Evolutionary conservation across 2,329 filamentous ascomycete species (phyloP).

Genomic region (Cladophialophora bantiana): DNA sequence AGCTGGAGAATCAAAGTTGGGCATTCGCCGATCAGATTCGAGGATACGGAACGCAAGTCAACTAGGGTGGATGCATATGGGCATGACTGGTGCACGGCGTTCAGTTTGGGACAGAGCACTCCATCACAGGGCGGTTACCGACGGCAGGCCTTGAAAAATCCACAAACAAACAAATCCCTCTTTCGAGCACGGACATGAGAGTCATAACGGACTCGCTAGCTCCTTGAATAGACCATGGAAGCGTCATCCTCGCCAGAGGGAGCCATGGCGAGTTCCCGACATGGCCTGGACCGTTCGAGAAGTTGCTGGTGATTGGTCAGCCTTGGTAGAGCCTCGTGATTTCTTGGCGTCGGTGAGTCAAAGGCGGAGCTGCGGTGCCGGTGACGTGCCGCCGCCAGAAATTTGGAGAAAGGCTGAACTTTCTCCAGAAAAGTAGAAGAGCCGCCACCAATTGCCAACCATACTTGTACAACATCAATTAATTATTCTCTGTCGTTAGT

Average conservation of each 20-base stretch:
- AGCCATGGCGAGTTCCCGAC: background rate
- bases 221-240: background rate
- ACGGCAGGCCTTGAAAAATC: conserved; percentile 9
- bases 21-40: conserved; percentile 94
- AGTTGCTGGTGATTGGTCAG: conserved; percentile 24
- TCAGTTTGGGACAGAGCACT: conserved; percentile 8
- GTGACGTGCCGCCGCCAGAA: conserved; percentile 29
- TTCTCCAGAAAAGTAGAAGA: conserved; percentile 18
- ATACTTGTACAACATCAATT: background rate
- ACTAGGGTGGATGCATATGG: conserved; percentile 43
- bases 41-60: conserved; percentile 87
- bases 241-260: background rate
- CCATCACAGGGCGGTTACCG: conserved; percentile 8
- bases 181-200: background rate
- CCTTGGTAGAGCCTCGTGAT: conserved; percentile 11
- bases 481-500: background rate
- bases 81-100: conserved; percentile 19
- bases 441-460: conserved; percentile 16
- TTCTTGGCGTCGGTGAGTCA: conserved; percentile 15
- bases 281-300: background rate
- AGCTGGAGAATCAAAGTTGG: conserved; percentile 96
- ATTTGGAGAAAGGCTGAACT: conserved; percentile 15
- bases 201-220: conserved; percentile 4
- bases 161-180: conserved; percentile 1
- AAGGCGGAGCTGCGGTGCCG: conserved; percentile 12